Percentiles rank a stretch among this genome's conserved stretches.
These are phyloP conservation scores for Pseudopithomyces maydicus DNA, from an alignment of 2,329 filamentous ascomycete genomes.

Conservation along the genomic window DNA sequence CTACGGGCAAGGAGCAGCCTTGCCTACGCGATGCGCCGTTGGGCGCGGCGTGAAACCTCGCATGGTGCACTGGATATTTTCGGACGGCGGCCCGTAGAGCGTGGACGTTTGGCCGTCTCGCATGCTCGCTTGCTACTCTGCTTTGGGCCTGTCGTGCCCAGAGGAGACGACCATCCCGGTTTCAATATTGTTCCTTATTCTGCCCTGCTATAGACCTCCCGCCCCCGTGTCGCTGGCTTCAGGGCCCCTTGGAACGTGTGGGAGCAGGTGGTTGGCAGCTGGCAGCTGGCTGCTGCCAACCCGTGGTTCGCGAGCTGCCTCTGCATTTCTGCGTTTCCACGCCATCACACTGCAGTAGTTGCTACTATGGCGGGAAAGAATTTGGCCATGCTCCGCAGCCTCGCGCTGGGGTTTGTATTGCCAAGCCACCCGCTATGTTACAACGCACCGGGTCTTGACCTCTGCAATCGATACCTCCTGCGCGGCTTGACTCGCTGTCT, in stretches of 20 bases:
- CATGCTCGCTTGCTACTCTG: constrained; percentile 2
- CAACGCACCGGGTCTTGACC: background rate
- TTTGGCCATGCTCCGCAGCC: constrained; percentile 1
- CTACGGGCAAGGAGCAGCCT: constrained; percentile 1
- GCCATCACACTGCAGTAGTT: constrained; percentile 2
- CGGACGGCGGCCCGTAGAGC: background rate
- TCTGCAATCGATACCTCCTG: background rate
- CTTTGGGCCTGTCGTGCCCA: background rate
- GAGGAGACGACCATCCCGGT: constrained; percentile 1
- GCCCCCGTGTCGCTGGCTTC: too few relatives aligned
- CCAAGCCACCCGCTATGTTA: constrained; percentile 5
- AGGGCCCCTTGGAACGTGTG: background rate
- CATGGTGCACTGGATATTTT: constrained; percentile 6
- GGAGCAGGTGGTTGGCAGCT: background rate
- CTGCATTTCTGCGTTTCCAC: background rate
- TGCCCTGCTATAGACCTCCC: background rate
- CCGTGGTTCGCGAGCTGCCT: background rate
- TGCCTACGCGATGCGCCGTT: background rate
- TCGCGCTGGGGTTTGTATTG: constrained; percentile 8
- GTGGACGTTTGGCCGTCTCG: background rate
- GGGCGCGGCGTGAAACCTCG: background rate
- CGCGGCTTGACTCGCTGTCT: background rate
- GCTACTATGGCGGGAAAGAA: background rate
- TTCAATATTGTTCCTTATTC: constrained; percentile 6
- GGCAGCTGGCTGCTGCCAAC: background rate